Conservation (phyloP, 345 rosid genomes). For the Cardamine occulta region DNA sequence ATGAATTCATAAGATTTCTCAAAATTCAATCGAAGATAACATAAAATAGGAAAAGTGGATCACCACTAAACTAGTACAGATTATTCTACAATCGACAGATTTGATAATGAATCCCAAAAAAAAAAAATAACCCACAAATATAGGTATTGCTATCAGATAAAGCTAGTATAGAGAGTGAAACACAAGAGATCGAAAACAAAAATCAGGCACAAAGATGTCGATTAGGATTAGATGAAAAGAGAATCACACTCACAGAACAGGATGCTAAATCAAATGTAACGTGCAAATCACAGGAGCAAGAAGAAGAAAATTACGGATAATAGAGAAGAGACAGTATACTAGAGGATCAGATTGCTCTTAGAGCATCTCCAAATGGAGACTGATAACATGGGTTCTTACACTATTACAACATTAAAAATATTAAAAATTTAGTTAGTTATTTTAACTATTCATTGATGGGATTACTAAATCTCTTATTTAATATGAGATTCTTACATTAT, state of each 20-base stretch:
- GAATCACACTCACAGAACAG: background rate
- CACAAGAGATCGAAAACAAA: background rate
- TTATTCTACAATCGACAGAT: background rate
- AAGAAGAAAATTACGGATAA: background rate
- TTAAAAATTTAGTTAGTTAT: too few relatives aligned
- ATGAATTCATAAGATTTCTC: too few relatives aligned
- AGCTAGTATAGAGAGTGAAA: background rate
- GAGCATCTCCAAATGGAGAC: too few relatives aligned
- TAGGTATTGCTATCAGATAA: too few relatives aligned
- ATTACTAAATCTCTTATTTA: too few relatives aligned
- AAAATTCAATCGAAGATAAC: too few relatives aligned
- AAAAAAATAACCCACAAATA: too few relatives aligned
- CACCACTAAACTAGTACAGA: background rate
- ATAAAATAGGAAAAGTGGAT: too few relatives aligned
- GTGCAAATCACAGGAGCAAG: background rate
- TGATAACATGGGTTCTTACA: too few relatives aligned
- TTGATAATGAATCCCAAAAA: background rate
- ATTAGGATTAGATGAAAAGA: background rate
- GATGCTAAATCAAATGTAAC: background rate
- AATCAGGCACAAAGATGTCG: background rate
- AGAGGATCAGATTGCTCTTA: background rate
- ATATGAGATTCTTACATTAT: too few relatives aligned
- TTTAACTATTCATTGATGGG: too few relatives aligned
- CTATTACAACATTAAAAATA: too few relatives aligned
- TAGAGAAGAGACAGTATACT: background rate